phyloP scores from a whole-genome alignment of 805 yeast species.

The Kluyveromyces lactis region DNA sequence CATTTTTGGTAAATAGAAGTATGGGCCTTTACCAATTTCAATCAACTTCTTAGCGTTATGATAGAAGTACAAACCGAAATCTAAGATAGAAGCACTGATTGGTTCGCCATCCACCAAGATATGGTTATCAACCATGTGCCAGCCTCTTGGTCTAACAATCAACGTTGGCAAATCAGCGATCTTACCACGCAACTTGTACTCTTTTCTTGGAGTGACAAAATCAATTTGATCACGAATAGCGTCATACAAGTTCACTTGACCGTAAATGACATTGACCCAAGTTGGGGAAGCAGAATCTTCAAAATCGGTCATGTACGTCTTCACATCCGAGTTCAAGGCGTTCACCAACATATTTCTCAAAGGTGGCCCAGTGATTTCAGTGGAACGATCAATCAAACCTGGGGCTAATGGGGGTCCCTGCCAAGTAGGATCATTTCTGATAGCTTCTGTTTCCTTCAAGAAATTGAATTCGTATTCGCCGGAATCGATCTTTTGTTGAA shows the following conservation, averaged over 20 bases:
- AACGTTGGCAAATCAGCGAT: conserved; percentile 48
- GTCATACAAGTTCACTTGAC: conserved; percentile 72
- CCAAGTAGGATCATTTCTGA: conserved; percentile 70
- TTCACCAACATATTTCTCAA: conserved; percentile 77
- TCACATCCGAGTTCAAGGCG: conserved; percentile 70
- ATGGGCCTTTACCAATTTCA: conserved; percentile 66
- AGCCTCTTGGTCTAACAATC: conserved; percentile 82
- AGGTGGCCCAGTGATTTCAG: conserved; percentile 82
- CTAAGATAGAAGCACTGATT: conserved; percentile 67
- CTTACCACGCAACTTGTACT: conserved; percentile 43
- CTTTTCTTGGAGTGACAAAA: conserved; percentile 37
- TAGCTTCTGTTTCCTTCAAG: conserved; percentile 57
- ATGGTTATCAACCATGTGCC: conserved; percentile 77
- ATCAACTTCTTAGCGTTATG: conserved; percentile 61
- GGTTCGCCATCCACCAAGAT: conserved; percentile 67
- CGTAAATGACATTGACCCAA: conserved; percentile 71
- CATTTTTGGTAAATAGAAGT: conserved; percentile 79
- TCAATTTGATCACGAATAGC: conserved; percentile 63
- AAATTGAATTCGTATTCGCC: conserved; percentile 53
- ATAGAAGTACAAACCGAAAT: conserved; percentile 70
- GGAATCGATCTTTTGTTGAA: conserved; percentile 51
- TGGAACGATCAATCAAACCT: conserved; percentile 66
- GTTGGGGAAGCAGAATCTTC: conserved; percentile 83
- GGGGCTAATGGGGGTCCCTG: conserved; percentile 66
- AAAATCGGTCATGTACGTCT: conserved; percentile 80